phyloP scores from a whole-genome alignment of 2,329 filamentous ascomycete genomes.

The Fusarium sambucinum region DNA sequence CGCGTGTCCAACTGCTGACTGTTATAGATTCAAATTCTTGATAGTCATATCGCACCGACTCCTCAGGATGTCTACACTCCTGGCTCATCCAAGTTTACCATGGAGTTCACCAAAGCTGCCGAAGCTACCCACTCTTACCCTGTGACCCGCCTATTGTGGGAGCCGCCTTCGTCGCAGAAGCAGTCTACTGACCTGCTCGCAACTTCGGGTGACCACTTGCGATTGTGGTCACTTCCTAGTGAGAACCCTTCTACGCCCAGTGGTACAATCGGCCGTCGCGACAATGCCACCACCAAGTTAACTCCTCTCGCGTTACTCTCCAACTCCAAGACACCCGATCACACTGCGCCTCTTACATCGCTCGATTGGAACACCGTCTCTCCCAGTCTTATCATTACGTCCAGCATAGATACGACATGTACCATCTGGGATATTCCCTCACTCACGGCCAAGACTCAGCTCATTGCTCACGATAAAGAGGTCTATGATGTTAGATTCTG shows the following conservation, averaged over 20 bases:
- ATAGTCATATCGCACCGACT: slow-evolving; percentile 82
- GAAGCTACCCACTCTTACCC: slow-evolving; percentile 98
- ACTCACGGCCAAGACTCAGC: slow-evolving; percentile 94
- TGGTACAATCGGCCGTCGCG: slow-evolving; percentile 76
- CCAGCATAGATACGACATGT: slow-evolving; percentile 98
- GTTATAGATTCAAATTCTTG: slow-evolving; percentile 91
- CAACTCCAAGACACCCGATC: slow-evolving; percentile 98
- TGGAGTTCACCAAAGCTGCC: slow-evolving; percentile 93
- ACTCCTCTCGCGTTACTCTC: slow-evolving; percentile 93
- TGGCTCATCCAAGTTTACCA: slow-evolving; percentile 76
- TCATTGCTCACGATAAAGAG: slow-evolving; percentile 99
- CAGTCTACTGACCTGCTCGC: slow-evolving; percentile 94
- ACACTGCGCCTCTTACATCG: slow-evolving; percentile 95
- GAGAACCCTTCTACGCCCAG: slow-evolving; percentile 67
- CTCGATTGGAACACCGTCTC: slow-evolving; percentile 98
- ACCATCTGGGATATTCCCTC: slow-evolving; percentile 99
- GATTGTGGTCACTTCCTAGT: slow-evolving; percentile 90
- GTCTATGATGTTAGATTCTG: slow-evolving; percentile 99
- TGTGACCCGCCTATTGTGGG: slow-evolving; percentile 94
- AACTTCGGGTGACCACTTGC: slow-evolving; percentile 93
- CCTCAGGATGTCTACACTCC: slow-evolving; percentile 76
- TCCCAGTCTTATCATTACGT: slow-evolving; percentile 97
- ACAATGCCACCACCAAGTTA: slow-evolving; percentile 78
- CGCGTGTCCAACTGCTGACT: slow-evolving; percentile 18
- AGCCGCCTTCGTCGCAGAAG: slow-evolving; percentile 94